These are phyloP conservation scores for Ascodesmis nigricans DNA, from an alignment of 495 filamentous ascomycete species.

Conservation along the genomic window DNA sequence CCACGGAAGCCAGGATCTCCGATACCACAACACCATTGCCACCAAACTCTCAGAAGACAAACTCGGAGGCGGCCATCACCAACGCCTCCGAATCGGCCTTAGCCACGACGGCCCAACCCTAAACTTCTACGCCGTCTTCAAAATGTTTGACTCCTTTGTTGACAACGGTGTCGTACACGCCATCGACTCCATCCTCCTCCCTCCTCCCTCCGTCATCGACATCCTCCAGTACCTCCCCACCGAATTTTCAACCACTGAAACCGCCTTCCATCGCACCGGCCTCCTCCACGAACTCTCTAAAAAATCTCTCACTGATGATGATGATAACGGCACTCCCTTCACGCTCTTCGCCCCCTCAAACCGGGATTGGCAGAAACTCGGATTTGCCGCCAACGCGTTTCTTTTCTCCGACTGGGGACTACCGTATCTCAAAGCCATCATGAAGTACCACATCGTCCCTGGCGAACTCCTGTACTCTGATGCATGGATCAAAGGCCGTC, in stretches of 20 bases:
- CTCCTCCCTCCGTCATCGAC: conserved; percentile 37
- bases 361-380: conserved; percentile 48
- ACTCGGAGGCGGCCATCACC: conserved; percentile 36
- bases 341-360: conserved; percentile 63
- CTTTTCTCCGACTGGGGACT: conserved; percentile 48
- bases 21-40: conserved; percentile 45
- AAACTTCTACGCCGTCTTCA: conserved; percentile 49
- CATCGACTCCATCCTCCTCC: conserved; percentile 46
- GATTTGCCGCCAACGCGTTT: conserved; percentile 47
- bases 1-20: conserved; percentile 36
- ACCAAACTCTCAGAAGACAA: conserved; percentile 33
- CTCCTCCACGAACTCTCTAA: conserved; percentile 27
- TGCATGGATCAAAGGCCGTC: conserved; percentile 35
- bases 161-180: conserved; percentile 67
- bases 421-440: conserved; percentile 47
- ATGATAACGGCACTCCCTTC: conserved; percentile 29
- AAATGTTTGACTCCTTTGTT: conserved; percentile 43
- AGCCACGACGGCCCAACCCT: conserved; percentile 37
- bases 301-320: too few relatives aligned
- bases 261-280: conserved; percentile 48
- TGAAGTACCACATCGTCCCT: conserved; percentile 56
- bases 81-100: conserved; percentile 42
- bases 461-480: conserved; percentile 67
- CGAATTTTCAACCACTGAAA: conserved; percentile 53
- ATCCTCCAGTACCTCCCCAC: conserved; percentile 45